These are phyloP conservation scores for Lipomyces yamanashiensis DNA, from an alignment of 805 yeast genomes.

Conservation along the genomic window DNA sequence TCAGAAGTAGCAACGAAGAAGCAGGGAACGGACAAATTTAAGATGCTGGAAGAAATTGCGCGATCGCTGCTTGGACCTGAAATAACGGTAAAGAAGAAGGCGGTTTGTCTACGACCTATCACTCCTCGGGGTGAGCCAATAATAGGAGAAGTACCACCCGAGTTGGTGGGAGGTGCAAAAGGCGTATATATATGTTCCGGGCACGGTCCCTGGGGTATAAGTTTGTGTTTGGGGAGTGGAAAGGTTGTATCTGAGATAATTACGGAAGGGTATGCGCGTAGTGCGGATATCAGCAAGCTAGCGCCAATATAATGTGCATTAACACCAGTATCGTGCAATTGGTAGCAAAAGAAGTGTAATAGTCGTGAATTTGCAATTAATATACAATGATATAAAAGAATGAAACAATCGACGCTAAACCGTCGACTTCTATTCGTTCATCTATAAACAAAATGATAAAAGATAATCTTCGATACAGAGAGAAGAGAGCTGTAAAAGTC, in stretches of 20 bases:
- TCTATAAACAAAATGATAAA: neutral
- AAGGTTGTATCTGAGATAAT: slow-evolving; percentile 75
- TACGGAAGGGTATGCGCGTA: slow-evolving; percentile 57
- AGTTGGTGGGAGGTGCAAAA: slow-evolving; percentile 20
- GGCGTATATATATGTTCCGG: slow-evolving; percentile 53
- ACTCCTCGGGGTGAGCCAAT: slow-evolving; percentile 37
- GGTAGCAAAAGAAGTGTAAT: neutral
- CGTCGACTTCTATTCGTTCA: neutral
- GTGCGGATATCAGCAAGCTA: slow-evolving; percentile 30
- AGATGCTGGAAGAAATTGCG: slow-evolving; percentile 22
- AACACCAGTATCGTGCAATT: neutral
- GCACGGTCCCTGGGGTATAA: slow-evolving; percentile 92
- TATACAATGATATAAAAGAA: neutral
- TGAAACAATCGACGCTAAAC: neutral
- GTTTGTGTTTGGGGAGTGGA: slow-evolving; percentile 87
- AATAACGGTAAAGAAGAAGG: slow-evolving; percentile 16
- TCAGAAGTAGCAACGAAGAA: neutral
- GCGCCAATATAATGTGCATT: slow-evolving; percentile 4
- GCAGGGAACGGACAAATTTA: slow-evolving; percentile 17
- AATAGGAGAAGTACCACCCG: slow-evolving; percentile 32
- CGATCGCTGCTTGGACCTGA: slow-evolving; percentile 34
- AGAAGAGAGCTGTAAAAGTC: neutral
- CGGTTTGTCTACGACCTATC: slow-evolving; percentile 35
- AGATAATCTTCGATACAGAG: neutral
- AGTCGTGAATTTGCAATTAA: neutral